A percentile compares a stretch with the other conserved stretches of the same genome.
Conservation (phyloP, 805 yeast species). For the Starmera caribaea region DNA sequence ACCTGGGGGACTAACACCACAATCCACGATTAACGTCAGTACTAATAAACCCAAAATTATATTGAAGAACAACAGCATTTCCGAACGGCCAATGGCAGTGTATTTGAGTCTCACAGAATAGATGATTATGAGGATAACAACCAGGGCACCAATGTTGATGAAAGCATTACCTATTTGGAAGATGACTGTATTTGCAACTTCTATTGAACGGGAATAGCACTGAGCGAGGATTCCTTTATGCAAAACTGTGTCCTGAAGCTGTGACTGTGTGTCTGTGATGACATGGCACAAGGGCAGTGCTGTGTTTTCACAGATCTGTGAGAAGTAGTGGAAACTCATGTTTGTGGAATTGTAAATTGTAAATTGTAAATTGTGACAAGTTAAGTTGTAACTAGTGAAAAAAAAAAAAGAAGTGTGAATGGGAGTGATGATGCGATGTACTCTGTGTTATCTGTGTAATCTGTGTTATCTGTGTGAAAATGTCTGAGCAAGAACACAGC, state of each 20-base stretch:
- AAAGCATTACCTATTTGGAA: conserved; percentile 86
- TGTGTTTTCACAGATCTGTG: conserved; percentile 43
- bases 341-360: no score
- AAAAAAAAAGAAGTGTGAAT: no score
- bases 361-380: no score
- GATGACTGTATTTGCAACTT: conserved; percentile 82
- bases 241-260: conserved; percentile 19
- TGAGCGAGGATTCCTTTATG: conserved; percentile 57
- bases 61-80: conserved; percentile 69
- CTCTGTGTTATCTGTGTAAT: no score
- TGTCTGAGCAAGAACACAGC: no score
- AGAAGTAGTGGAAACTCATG: conserved; percentile 5
- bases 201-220: conserved; percentile 83
- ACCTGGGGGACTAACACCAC: conserved; percentile 89
- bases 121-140: conserved; percentile 56
- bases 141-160: conserved; percentile 67
- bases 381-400: no score
- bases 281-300: conserved; percentile 78
- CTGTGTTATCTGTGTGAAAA: no score
- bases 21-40: conserved; percentile 69
- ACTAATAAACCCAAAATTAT: conserved; percentile 47
- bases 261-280: conserved; percentile 38
- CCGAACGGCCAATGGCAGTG: conserved; percentile 91
- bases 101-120: conserved; percentile 75
- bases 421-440: no score